These are phyloP conservation scores for Prunus campanulata DNA, from an alignment of 306 rosid genomes.

Conservation along the genomic window DNA sequence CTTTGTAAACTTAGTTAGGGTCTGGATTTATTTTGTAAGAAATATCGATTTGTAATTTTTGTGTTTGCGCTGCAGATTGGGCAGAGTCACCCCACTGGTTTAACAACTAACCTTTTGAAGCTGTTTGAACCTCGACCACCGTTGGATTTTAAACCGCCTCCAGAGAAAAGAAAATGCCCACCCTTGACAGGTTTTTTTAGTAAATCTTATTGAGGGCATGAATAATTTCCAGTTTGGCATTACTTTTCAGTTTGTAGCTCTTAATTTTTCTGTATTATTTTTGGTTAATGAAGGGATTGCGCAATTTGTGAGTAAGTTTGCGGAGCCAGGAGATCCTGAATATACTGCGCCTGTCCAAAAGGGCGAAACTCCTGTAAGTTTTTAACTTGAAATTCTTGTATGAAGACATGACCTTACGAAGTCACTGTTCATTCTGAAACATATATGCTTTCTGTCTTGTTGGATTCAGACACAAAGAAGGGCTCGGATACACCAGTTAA, in stretches of 20 bases:
- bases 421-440: background rate
- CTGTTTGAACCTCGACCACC: conserved; percentile 99
- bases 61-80: conserved; percentile 67
- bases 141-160: conserved; percentile 90
- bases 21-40: background rate
- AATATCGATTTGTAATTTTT: background rate
- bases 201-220: background rate
- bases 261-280: conserved; percentile 2
- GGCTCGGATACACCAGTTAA: conserved; percentile 79
- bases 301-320: conserved; percentile 77
- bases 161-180: conserved; percentile 89
- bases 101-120: conserved; percentile 79
- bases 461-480: conserved; percentile 61
- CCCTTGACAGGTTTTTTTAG: conserved; percentile 62
- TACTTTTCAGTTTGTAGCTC: background rate
- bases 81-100: conserved; percentile 98
- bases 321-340: conserved; percentile 81
- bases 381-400: background rate
- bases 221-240: background rate
- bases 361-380: conserved; percentile 85
- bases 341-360: conserved; percentile 65
- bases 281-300: conserved; percentile 64
- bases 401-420: background rate
- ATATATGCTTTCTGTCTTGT: conserved; percentile 9
- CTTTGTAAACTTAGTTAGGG: background rate